These are phyloP conservation scores for Chrysosphaeria jannelii DNA, from an alignment of 2,329 filamentous ascomycete species.

Conservation along the genomic window DNA sequence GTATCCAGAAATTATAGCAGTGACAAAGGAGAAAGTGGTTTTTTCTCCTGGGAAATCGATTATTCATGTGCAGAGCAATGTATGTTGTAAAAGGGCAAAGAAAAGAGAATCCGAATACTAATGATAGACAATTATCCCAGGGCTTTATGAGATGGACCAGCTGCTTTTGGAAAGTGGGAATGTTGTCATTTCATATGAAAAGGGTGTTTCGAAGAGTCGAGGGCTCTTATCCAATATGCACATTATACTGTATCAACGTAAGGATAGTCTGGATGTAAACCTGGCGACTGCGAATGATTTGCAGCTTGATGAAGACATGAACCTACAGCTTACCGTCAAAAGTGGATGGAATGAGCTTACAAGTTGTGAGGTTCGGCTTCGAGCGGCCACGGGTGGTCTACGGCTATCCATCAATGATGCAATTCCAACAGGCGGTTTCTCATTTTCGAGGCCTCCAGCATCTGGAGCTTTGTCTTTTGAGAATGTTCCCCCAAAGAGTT, in stretches of 20 bases:
- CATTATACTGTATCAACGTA: constrained; percentile 43
- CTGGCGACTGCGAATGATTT: constrained; percentile 38
- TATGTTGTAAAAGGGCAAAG: too few species aligned
- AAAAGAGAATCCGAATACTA: too few species aligned
- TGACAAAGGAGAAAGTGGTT: constrained; percentile 9
- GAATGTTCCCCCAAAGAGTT: constrained; percentile 13
- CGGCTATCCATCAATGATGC: constrained; percentile 30
- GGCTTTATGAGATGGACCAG: constrained; percentile 45
- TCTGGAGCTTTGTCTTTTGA: constrained; percentile 21
- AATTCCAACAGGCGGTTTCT: constrained; percentile 14
- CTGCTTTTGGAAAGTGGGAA: constrained; percentile 34
- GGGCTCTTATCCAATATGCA: constrained; percentile 24
- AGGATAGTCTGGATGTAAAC: constrained; percentile 35
- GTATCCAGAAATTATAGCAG: constrained; percentile 23
- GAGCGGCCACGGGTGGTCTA: constrained; percentile 33
- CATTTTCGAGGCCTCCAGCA: constrained; percentile 15
- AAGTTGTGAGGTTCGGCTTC: constrained; percentile 27
- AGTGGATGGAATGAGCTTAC: constrained; percentile 45
- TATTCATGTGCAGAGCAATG: constrained; percentile 13
- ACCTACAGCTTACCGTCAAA: constrained; percentile 40
- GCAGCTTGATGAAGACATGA: constrained; percentile 51
- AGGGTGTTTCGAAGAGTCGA: constrained; percentile 4
- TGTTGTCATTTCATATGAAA: constrained; percentile 33
- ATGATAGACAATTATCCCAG: constrained; percentile 32
- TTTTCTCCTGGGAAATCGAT: constrained; percentile 23